These are phyloP conservation scores for Alternaria gansuensis DNA, from an alignment of 2,329 filamentous ascomycete genomes.

Conservation along the genomic window DNA sequence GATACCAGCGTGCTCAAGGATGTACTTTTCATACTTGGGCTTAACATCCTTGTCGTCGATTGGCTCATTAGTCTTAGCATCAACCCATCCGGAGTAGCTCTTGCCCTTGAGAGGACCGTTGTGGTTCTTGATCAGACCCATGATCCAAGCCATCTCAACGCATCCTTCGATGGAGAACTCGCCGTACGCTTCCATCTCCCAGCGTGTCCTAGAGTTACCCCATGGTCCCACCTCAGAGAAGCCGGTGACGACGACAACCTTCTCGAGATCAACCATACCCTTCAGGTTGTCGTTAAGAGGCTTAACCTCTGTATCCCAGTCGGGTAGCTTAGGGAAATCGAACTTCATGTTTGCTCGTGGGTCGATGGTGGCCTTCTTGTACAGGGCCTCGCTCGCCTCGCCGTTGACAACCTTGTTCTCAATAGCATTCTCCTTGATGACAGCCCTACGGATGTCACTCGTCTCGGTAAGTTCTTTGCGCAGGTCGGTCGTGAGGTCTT, in stretches of 20 bases:
- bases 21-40: conserved; percentile 94
- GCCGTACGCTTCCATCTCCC: conserved; percentile 99
- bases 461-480: conserved; percentile 95
- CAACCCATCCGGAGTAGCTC: conserved; percentile 96
- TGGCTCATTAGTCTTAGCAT: conserved; percentile 90
- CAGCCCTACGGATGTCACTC: conserved; percentile 89
- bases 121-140: conserved; percentile 99
- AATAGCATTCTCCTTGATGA: conserved; percentile 93
- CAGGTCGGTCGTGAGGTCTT: conserved; percentile 90
- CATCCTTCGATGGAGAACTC: conserved; percentile 98
- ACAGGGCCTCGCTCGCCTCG: conserved; percentile 87
- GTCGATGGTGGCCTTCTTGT: conserved; percentile 92
- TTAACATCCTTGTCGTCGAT: conserved; percentile 99
- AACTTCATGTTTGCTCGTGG: conserved; percentile 98
- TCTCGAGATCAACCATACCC: conserved; percentile 98
- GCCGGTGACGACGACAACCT: conserved; percentile 96
- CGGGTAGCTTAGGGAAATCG: conserved; percentile 87
- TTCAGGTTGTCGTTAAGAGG: conserved; percentile 88
- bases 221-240: conserved; percentile 96
- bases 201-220: conserved; percentile 97
- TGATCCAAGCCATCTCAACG: conserved; percentile 99
- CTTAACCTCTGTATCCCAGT: conserved; percentile 91
- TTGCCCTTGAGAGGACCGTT: conserved; percentile 96
- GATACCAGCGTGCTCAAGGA: conserved; percentile 96
- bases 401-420: conserved; percentile 98